These are phyloP conservation scores for Acarospora socialis DNA, from an alignment of 2,329 filamentous ascomycete genomes.

Conservation along the genomic window DNA sequence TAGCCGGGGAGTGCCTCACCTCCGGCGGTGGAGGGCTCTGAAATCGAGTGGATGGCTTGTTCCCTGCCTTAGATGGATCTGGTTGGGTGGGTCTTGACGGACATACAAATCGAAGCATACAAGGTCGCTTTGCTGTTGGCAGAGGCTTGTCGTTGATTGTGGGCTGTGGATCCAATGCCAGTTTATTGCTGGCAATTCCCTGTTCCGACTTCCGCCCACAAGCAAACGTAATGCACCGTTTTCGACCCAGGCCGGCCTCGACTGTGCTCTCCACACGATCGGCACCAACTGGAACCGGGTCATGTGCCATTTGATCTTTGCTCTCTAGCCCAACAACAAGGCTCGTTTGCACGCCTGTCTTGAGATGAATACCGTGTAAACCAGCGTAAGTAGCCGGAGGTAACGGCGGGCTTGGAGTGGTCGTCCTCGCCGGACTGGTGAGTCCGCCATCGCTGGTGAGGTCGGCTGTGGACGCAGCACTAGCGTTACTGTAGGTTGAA, in stretches of 20 bases:
- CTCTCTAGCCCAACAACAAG: slow-evolving; percentile 15
- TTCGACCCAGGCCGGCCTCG: slow-evolving; percentile 55
- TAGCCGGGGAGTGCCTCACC: no score
- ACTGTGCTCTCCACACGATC: slow-evolving; percentile 40
- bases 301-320: no score
- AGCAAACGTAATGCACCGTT: slow-evolving; percentile 84
- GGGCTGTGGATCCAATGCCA: neutral
- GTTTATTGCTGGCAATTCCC: neutral
- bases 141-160: slow-evolving; percentile 9
- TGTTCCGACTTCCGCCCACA: slow-evolving; percentile 50
- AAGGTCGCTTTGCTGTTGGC: slow-evolving; percentile 28
- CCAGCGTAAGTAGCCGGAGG: slow-evolving; percentile 33
- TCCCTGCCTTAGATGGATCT: neutral
- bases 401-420: slow-evolving; percentile 76
- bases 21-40: no score
- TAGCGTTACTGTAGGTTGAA: slow-evolving; percentile 67
- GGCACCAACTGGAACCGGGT: slow-evolving; percentile 16
- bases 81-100: slow-evolving; percentile 13
- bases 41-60: slow-evolving; percentile 2
- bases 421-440: slow-evolving; percentile 77
- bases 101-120: slow-evolving; percentile 33
- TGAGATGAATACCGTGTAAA: slow-evolving; percentile 16
- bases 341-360: no score
- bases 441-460: slow-evolving; percentile 88
- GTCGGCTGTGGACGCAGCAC: slow-evolving; percentile 71